Evolutionary conservation across 371 early-diverging fungal species (phyloP).

Genomic region (Zychaea mexicana): DNA sequence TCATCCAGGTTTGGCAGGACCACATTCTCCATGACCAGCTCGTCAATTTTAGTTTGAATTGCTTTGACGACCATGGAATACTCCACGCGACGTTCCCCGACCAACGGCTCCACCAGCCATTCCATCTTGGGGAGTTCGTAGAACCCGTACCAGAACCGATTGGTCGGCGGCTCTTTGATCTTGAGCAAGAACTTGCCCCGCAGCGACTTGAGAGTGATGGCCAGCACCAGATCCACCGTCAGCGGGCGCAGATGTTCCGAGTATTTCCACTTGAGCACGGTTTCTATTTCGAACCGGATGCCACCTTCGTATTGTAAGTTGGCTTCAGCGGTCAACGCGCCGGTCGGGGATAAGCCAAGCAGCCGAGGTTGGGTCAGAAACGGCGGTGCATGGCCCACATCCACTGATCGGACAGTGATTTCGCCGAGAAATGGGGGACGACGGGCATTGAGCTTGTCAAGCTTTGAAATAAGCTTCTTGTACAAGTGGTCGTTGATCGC

Average conservation of each 20-base stretch:
- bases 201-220: slow-evolving; percentile 71
- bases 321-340: slow-evolving; percentile 76
- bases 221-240: slow-evolving; percentile 77
- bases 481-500: slow-evolving; percentile 60
- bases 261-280: slow-evolving; percentile 60
- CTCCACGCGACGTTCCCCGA: slow-evolving; percentile 83
- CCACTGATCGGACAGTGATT: slow-evolving; percentile 77
- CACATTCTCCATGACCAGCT: slow-evolving; percentile 78
- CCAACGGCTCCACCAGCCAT: slow-evolving; percentile 83
- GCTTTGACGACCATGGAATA: slow-evolving; percentile 81
- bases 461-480: slow-evolving; percentile 67
- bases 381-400: slow-evolving; percentile 82
- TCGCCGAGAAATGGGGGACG: slow-evolving; percentile 81
- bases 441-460: slow-evolving; percentile 66
- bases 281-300: slow-evolving; percentile 72
- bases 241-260: slow-evolving; percentile 62
- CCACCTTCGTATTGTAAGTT: slow-evolving; percentile 82
- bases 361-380: slow-evolving; percentile 79
- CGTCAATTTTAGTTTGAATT: slow-evolving; percentile 83
- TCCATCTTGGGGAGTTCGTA: slow-evolving; percentile 81
- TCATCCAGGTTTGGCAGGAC: slow-evolving; percentile 94
- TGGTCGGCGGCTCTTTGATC: slow-evolving; percentile 85
- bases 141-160: slow-evolving; percentile 90
- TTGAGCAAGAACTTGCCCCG: slow-evolving; percentile 76
- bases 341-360: slow-evolving; percentile 64